Conservation (phyloP, 1,139 yeast species). For the Yamadazyma membranifaciens region DNA sequence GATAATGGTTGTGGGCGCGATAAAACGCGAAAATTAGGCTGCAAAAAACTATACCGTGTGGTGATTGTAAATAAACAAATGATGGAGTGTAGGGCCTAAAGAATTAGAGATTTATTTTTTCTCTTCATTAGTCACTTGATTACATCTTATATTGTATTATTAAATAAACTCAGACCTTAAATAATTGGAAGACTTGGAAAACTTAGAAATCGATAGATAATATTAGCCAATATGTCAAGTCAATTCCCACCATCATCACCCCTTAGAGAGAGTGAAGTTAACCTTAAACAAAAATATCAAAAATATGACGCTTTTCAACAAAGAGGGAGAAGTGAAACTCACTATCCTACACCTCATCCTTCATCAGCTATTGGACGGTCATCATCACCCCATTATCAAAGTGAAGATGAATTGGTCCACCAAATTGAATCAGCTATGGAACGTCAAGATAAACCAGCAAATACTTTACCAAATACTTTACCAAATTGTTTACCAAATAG, state of each 20-base stretch:
- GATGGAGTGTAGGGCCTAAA: constrained; percentile 5
- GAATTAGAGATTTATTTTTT: not conserved
- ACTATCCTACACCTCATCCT: constrained; percentile 55
- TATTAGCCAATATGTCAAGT: constrained; percentile 17
- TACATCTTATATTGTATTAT: not conserved
- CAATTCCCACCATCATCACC: constrained; percentile 72
- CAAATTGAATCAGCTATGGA: not conserved
- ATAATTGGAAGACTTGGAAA: too few relatives aligned
- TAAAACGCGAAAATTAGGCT: constrained; percentile 5
- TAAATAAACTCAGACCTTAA: not conserved
- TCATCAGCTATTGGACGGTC: constrained; percentile 51
- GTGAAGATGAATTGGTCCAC: not conserved
- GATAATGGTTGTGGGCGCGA: too few relatives aligned
- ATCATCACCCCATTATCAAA: constrained; percentile 33
- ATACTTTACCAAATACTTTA: too few relatives aligned
- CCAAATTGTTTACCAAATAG: not conserved
- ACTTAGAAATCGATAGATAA: not conserved
- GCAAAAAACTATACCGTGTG: constrained; percentile 6
- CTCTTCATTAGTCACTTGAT: too few relatives aligned
- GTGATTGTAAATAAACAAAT: constrained; percentile 10
- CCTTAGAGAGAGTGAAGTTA: constrained; percentile 29
- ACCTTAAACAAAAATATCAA: constrained; percentile 1
- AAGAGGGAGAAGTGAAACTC: constrained; percentile 22
- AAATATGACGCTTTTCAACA: constrained; percentile 5
- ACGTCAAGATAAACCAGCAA: constrained; percentile 5